phyloP scores from a whole-genome alignment of 2,329 filamentous ascomycete species.

The Colletotrichum graminicola region DNA sequence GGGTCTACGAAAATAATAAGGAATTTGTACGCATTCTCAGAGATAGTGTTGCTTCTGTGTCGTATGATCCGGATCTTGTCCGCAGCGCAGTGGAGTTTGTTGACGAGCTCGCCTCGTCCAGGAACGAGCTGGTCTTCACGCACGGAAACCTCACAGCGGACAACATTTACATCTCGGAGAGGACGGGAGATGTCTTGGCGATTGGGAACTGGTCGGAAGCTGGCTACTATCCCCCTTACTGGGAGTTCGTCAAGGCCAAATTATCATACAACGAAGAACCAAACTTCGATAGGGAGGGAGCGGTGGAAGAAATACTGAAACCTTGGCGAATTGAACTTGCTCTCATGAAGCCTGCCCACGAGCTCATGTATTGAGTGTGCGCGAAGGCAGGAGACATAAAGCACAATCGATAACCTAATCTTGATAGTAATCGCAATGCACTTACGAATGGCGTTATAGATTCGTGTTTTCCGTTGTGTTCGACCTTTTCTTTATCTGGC shows the following conservation, averaged over 20 bases:
- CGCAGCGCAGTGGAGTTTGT: not conserved
- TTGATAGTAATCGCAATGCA: too few species aligned
- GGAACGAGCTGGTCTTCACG: slow-evolving; percentile 15
- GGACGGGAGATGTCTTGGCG: slow-evolving; percentile 17
- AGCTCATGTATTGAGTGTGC: not conserved
- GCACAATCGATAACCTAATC: not conserved
- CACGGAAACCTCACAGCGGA: slow-evolving; percentile 39
- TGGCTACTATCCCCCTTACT: slow-evolving; percentile 38
- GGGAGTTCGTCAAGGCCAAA: slow-evolving; percentile 39
- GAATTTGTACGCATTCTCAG: not conserved
- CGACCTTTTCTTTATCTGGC: not conserved
- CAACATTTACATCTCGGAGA: slow-evolving; percentile 18
- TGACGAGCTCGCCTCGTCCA: not conserved
- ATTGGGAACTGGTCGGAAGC: slow-evolving; percentile 36
- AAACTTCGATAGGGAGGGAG: slow-evolving; percentile 20
- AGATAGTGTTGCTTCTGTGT: not conserved
- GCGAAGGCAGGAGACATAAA: not conserved
- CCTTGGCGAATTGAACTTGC: slow-evolving; percentile 13
- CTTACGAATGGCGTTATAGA: too few species aligned
- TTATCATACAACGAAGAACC: slow-evolving; percentile 21
- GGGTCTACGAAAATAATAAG: not conserved
- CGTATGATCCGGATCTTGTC: not conserved
- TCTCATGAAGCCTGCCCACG: slow-evolving; percentile 30
- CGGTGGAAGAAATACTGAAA: slow-evolving; percentile 28
- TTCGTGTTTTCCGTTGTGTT: too few species aligned